Conservation (phyloP, 2,329 filamentous ascomycete species). For the Fusarium papillatum region DNA sequence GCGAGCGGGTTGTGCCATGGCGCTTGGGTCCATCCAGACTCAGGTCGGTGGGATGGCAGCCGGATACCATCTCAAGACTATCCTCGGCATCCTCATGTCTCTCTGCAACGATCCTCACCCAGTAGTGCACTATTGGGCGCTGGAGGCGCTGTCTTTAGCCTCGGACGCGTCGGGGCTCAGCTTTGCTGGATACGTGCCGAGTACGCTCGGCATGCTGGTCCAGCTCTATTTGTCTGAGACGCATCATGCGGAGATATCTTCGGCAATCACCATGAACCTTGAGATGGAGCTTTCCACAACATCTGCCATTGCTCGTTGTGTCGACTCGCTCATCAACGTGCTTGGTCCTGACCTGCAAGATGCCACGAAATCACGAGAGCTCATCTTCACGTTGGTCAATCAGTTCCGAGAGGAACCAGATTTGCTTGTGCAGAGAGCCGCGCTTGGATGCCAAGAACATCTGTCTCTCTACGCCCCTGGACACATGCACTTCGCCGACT, state of each 20-base stretch:
- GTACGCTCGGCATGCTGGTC: slow-evolving; percentile 92
- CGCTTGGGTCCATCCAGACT: slow-evolving; percentile 92
- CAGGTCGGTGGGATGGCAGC: slow-evolving; percentile 98
- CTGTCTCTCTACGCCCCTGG: slow-evolving; percentile 92
- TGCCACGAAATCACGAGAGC: slow-evolving; percentile 88
- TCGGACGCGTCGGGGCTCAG: slow-evolving; percentile 93
- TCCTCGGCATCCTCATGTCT: slow-evolving; percentile 98
- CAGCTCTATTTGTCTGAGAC: slow-evolving; percentile 94
- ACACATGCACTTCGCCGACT: slow-evolving; percentile 85
- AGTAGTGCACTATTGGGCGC: slow-evolving; percentile 95
- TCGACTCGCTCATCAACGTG: slow-evolving; percentile 97
- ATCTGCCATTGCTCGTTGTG: slow-evolving; percentile 86
- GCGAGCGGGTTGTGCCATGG: slow-evolving; percentile 93
- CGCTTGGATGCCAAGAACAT: slow-evolving; percentile 89
- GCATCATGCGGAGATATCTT: slow-evolving; percentile 87
- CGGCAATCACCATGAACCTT: slow-evolving; percentile 88
- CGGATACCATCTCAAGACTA: slow-evolving; percentile 95
- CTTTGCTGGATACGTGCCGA: slow-evolving; percentile 91
- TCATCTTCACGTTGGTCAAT: slow-evolving; percentile 88
- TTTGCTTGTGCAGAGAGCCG: slow-evolving; percentile 78
- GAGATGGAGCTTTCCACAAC: slow-evolving; percentile 88
- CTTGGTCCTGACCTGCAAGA: slow-evolving; percentile 96
- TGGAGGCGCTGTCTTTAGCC: slow-evolving; percentile 88
- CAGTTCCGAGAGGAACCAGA: slow-evolving; percentile 86
- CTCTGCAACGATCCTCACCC: slow-evolving; percentile 96